Base-by-base conservation (phyloP, 1,284 basidiomycete genomes). In the Rhizoctonia solani region DNA sequence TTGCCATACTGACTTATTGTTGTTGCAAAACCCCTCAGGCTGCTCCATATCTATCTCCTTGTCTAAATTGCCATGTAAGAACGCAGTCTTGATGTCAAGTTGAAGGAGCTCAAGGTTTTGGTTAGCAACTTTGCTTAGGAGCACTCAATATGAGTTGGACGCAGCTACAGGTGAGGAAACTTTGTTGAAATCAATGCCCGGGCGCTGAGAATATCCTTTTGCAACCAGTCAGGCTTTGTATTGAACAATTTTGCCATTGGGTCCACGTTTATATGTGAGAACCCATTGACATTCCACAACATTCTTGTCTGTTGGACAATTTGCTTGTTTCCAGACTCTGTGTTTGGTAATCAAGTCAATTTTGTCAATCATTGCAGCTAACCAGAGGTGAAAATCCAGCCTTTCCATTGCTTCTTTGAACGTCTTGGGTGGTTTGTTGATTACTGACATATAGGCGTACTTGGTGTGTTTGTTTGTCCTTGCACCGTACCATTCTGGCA, bases 121-220 rank as follows among this genome's bases (percentile, higher is more conserved):
- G 16, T 67, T 65, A 1, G 79, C 76, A 4, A 79, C 78, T 0
- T 81, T 66, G 0, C 79, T 74, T 0, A 82, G 72, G 1, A 81
- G 56, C 0, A 75, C 63, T 0, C 76, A 69, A 14, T 81, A 74
- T 0, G 78, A 76, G 0, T 75, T 59, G 2, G 78, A 73, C 13
- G 75, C 72, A 4, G 76, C 76, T 0, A 81, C 75, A 0, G 80
- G 81, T 0, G 79, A 72, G 58, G 74, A 81, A 0, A 78, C 81
- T 34, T 82, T 73, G 73, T 72, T 0, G 73, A 67, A 69, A 84
- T 82, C 0, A 72, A 72, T 73, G 79, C 82, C 1, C 81, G 82
- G n/a, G n/a, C n/a, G n/a, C n/a, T n/a, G n/a, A n/a, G n/a, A n/a
- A n/a, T n/a, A n/a, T n/a, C n/a, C n/a, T 46, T 77, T 74, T 0